Percentiles rank a stretch among this genome's conserved stretches.
Conservation (phyloP, 768 basidiomycete species). For the Tulasnella sp. region DNA sequence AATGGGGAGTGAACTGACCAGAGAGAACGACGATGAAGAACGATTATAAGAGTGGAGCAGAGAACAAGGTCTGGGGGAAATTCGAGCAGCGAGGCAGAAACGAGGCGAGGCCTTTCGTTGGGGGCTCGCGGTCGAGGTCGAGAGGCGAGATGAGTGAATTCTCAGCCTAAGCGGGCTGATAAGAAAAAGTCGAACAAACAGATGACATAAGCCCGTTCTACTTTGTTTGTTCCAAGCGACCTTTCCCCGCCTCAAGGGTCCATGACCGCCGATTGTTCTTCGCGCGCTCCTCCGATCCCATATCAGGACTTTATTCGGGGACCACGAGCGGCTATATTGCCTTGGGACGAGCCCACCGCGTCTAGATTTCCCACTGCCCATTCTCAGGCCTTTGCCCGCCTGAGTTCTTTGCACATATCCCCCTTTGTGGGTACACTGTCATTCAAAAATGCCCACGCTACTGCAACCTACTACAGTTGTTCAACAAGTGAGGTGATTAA, state of each 20-base stretch:
- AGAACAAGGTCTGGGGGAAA: background rate
- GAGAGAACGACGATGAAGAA: constrained; percentile 10
- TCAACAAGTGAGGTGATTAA: background rate
- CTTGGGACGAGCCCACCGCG: background rate
- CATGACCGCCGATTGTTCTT: background rate
- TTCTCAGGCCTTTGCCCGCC: background rate
- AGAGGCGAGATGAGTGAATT: constrained; percentile 3
- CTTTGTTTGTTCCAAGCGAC: background rate
- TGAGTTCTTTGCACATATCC: background rate
- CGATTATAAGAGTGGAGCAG: constrained; percentile 7
- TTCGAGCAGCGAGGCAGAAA: constrained; percentile 15
- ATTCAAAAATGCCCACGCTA: background rate
- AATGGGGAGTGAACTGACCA: background rate
- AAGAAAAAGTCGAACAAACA: background rate
- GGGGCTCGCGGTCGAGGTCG: constrained; percentile 12
- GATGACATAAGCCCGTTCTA: background rate
- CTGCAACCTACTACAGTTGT: background rate
- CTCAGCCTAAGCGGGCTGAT: constrained; percentile 12
- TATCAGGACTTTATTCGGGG: background rate
- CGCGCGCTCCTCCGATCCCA: constrained; percentile 10
- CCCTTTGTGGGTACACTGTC: background rate
- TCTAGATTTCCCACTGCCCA: background rate
- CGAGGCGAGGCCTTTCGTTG: constrained; percentile 17
- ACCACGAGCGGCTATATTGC: background rate
- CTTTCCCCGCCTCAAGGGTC: background rate